Percentiles rank a stretch among this genome's conserved stretches.
These are phyloP conservation scores for Starmerella scarabaei DNA, from an alignment of 805 yeast genomes.

Conservation along the genomic window DNA sequence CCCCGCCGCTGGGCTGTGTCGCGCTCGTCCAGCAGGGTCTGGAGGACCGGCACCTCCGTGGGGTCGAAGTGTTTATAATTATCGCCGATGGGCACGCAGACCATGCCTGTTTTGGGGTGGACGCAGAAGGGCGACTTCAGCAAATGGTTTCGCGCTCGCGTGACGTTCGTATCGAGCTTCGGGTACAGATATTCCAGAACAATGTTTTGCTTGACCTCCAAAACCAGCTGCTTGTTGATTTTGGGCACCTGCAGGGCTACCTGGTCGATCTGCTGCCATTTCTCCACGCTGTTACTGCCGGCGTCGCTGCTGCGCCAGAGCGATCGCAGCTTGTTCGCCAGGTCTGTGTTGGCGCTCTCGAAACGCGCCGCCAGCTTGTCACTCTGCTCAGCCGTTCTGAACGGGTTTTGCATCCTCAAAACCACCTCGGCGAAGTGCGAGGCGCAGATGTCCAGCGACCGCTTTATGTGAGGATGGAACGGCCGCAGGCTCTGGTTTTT, in stretches of 20 bases:
- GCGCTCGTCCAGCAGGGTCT: slow-evolving; percentile 50
- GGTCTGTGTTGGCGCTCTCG: slow-evolving; percentile 24
- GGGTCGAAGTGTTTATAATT: slow-evolving; percentile 53
- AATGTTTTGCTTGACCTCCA: slow-evolving; percentile 69
- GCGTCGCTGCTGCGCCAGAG: slow-evolving; percentile 43
- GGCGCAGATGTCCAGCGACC: slow-evolving; percentile 58
- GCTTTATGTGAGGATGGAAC: slow-evolving; percentile 67
- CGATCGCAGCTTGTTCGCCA: slow-evolving; percentile 35
- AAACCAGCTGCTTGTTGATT: slow-evolving; percentile 37
- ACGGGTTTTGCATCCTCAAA: slow-evolving; percentile 75
- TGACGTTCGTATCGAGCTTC: slow-evolving; percentile 83
- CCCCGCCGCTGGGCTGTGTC: slow-evolving; percentile 43
- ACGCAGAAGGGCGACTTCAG: slow-evolving; percentile 93
- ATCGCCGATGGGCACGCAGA: slow-evolving; percentile 65
- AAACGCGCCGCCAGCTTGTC: slow-evolving; percentile 47
- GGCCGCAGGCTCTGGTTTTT: slow-evolving; percentile 51
- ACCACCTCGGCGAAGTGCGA: slow-evolving; percentile 52
- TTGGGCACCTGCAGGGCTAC: slow-evolving; percentile 28
- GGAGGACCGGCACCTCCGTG: slow-evolving; percentile 60
- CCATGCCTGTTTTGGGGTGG: slow-evolving; percentile 90
- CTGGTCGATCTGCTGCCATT: slow-evolving; percentile 61
- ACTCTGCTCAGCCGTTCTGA: slow-evolving; percentile 24
- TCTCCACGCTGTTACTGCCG: slow-evolving; percentile 43
- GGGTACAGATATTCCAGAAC: slow-evolving; percentile 77
- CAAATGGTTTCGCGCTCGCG: slow-evolving; percentile 78